These are phyloP conservation scores for Gonium pectorale DNA, from an alignment of 139 green algal species.

Conservation along the genomic window DNA sequence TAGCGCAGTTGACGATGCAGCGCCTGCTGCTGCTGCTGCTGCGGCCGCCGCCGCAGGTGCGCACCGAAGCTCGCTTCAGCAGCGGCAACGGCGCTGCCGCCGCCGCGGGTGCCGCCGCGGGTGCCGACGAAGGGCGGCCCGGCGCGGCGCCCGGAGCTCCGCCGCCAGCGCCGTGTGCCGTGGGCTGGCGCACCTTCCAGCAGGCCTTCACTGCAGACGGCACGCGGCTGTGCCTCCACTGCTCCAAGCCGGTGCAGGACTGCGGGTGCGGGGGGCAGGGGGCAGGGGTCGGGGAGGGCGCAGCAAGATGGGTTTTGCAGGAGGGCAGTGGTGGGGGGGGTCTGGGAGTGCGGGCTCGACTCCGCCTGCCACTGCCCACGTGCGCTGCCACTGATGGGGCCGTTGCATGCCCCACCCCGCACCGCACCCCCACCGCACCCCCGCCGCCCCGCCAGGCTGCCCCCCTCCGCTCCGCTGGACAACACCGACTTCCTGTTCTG, in stretches of 20 bases:
- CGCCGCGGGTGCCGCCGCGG: not conserved
- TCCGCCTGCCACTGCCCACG: too few relatives aligned
- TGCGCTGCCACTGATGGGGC: too few relatives aligned
- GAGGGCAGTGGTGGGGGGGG: too few relatives aligned
- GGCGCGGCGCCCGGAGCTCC: not conserved
- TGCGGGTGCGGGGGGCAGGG: slow-evolving; percentile 41
- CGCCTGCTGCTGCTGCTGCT: too few relatives aligned
- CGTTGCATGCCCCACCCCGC: too few relatives aligned
- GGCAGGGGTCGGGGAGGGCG: not conserved
- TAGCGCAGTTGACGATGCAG: too few relatives aligned
- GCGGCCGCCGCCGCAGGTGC: not conserved
- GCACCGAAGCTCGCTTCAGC: slow-evolving; percentile 32
- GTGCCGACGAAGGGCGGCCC: not conserved
- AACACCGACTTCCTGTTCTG: slow-evolving; percentile 74
- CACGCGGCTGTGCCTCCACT: slow-evolving; percentile 75
- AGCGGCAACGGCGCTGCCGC: not conserved
- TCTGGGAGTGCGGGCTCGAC: too few relatives aligned
- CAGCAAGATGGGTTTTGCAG: too few relatives aligned
- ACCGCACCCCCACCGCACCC: too few relatives aligned
- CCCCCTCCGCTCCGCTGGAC: slow-evolving; percentile 57
- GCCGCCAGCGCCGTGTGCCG: not conserved
- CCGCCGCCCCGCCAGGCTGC: not conserved
- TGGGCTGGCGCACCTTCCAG: slow-evolving; percentile 53
- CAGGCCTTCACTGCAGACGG: slow-evolving; percentile 66
- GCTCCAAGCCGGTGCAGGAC: slow-evolving; percentile 53